Base-by-base conservation (phyloP, 73 alveolate genomes). In the Loxodes magnus region DNA sequence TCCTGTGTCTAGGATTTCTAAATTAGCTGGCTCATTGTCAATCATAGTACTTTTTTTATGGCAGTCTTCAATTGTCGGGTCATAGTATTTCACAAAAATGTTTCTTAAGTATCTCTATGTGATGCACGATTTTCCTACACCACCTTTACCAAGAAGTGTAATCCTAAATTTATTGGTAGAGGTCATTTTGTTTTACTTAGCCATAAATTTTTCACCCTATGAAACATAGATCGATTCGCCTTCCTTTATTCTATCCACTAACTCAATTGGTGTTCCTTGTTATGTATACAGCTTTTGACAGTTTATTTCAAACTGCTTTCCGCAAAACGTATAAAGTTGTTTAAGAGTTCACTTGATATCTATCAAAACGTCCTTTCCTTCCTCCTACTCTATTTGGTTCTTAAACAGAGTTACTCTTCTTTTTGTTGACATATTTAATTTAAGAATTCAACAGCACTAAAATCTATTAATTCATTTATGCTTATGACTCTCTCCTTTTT, bases 1-100 rank as follows among this genome's bases (percentile, higher is more conserved):
- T 38, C 49, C 67, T 14, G 67, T 54, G 60, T 54, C 67, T 38
- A 54, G 41, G n/a, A 54, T 54, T 33, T 23, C 21, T 27, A 50
- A 33, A 15, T 12, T 17, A 4, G 31, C 15, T 1, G 51, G 6
- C 26, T 33, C 56, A 5, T 30, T 30, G 5, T 50, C 64, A 15
- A 50, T 17, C 3, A 27, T 50, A 14, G 56, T 12, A 5, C 15
- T 16, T 22, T 21, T 21, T 21, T 5, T 17, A 50, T 17, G 30
- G 19, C 30, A 39, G 4, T 50, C 64, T 50, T 50, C 64, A 15
- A 50, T 50, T 15, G 64, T 50, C 30, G 64, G 35, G 5, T 50
- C 64, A 17, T 50, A 39, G 35, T 50, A 52, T 27, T 31, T 4
- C 12, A 24, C 1, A 33, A 50, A 50, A 14, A 25, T 50, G 59